Percentiles rank a stretch among this genome's conserved stretches.
Conservation (phyloP, 1,139 yeast species). For the Eremothecium coryli region DNA sequence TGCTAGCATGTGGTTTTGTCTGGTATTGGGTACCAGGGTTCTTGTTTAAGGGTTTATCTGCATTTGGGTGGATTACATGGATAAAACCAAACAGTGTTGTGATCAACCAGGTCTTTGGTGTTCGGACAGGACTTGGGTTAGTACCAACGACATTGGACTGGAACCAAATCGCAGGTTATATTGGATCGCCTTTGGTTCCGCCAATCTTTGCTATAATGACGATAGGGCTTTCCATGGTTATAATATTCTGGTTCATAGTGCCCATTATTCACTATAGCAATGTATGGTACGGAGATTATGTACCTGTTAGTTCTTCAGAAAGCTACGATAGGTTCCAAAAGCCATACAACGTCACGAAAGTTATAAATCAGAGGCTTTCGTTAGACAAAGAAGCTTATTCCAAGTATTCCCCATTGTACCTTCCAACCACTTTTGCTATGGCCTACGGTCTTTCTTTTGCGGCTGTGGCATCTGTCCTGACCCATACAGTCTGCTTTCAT, state of each 20-base stretch:
- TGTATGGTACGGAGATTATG: conserved; percentile 42
- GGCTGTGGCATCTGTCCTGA: conserved; percentile 48
- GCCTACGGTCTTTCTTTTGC: conserved; percentile 60
- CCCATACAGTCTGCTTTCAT: conserved; percentile 48
- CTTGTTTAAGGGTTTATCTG: conserved; percentile 40
- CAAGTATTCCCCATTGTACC: conserved; percentile 49
- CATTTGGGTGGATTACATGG: conserved; percentile 50
- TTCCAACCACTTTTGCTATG: conserved; percentile 55
- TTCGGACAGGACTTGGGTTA: conserved; percentile 50
- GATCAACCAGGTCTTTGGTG: conserved; percentile 55
- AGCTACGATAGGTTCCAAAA: conserved; percentile 40
- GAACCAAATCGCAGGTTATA: conserved; percentile 46
- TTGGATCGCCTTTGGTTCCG: conserved; percentile 59
- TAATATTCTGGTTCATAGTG: conserved; percentile 38
- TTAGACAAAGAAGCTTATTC: conserved; percentile 43
- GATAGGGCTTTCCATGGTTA: conserved; percentile 39
- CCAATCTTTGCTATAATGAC: conserved; percentile 53
- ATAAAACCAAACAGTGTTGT: conserved; percentile 44
- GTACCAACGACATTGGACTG: conserved; percentile 54
- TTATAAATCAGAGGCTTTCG: conserved; percentile 38
- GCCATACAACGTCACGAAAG: conserved; percentile 36
- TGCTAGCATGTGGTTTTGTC: conserved; percentile 33
- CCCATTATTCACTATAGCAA: conserved; percentile 45
- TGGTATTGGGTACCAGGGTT: conserved; percentile 51
- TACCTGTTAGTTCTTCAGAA: conserved; percentile 40